Evolutionary conservation across 1,284 basidiomycete species (phyloP), one percentile per base, ranked within the genome.

Genomic region (Austropuccinia psidii): DNA sequence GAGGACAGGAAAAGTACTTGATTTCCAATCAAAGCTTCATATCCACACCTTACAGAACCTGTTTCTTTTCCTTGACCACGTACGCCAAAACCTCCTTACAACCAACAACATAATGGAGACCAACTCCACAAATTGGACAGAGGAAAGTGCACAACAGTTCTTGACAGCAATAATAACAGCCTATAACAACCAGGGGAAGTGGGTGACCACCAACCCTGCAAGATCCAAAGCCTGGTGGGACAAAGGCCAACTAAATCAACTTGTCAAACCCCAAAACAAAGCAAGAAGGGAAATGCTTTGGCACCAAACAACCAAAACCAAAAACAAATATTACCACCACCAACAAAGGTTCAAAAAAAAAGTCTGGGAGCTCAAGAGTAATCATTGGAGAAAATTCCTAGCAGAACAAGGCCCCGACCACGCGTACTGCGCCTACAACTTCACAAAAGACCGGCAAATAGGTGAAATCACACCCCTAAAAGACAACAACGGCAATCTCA

Each of bases 331-430:
- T 37, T 24, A 37, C 2, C 21, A 2, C 29, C 49, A 43, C 41
- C 21, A 65, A 47, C 43, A 50, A 19, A 49, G n/a, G 8, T 49
- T 65, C 13, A 41, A 33, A 27, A 4, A 49, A 9, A 66, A 35
- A 52, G n/a, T 66, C 8, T 27, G 21, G 31, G 62, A 66, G n/a
- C n/a, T 50, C 9, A 66, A 66, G 37, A 5, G 45, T 7, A 50
- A 49, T 47, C 62, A 66, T 29, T 66, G 62, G 62, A 21, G 62
- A 24, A 50, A 47, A 17, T 66, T 66, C 24, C 33, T 66, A 33
- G 41, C 62, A 31, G 21, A 49, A 50, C 17, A 3, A 19, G 31
- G 33, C 27, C n/a, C 33, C 31, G 27, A 50, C 5, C 43, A 47
- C 7, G 50, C 45, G 6, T 50, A 49, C 31, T 49, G 8, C 27